A percentile compares a stretch with the other conserved stretches of the same genome.
phyloP scores from a whole-genome alignment of 192 early-diverging fungal genomes.

The Glomus cerebriforme region DNA sequence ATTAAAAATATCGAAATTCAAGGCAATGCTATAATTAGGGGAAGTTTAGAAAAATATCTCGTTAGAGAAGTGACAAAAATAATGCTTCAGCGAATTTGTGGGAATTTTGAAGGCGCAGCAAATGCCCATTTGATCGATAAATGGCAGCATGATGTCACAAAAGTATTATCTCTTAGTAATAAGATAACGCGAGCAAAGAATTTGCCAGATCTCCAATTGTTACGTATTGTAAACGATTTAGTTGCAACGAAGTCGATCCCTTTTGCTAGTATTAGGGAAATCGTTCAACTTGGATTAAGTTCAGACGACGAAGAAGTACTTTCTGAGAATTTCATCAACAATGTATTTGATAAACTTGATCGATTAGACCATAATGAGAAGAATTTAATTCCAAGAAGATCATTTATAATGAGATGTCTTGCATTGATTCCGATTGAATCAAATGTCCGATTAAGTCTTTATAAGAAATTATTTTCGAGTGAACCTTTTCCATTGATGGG shows the following conservation, averaged over 20 bases:
- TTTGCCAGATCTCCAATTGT: background rate
- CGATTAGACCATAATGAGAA: background rate
- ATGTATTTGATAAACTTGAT: conserved; percentile 6
- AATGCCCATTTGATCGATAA: background rate
- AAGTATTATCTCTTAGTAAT: conserved; percentile 16
- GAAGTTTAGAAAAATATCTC: background rate
- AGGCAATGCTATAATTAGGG: background rate
- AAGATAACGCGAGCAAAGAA: background rate
- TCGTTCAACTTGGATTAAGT: background rate
- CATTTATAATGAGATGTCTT: conserved; percentile 14
- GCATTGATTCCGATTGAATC: conserved; percentile 11
- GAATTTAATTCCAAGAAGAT: conserved; percentile 1
- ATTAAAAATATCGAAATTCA: background rate
- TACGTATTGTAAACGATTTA: conserved; percentile 23
- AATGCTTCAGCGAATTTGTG: background rate
- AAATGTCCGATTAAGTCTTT: background rate
- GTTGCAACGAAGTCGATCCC: conserved; percentile 8
- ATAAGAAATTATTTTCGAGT: conserved; percentile 18
- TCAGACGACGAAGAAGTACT: background rate
- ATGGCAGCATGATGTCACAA: conserved; percentile 12
- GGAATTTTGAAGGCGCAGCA: background rate
- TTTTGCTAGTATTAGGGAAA: background rate
- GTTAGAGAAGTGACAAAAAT: conserved; percentile 4
- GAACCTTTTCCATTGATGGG: conserved; percentile 3
- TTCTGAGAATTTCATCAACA: background rate